These are phyloP conservation scores for Thalassiosira delicatula DNA, from an alignment of 352 stramenopile genomes.

Conservation along the genomic window DNA sequence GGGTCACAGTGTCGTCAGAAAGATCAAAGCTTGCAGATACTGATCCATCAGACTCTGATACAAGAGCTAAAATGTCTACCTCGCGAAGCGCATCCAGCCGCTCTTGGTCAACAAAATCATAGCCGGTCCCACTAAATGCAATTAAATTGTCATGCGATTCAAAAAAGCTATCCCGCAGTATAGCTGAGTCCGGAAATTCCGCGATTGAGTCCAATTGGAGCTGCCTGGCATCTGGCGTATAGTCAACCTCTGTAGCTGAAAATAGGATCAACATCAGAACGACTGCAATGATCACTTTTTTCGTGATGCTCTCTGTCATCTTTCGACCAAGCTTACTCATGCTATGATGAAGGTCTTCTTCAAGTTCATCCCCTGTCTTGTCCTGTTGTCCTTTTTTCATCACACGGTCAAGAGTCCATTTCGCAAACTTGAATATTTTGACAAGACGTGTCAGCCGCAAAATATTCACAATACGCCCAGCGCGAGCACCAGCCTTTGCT, in stretches of 20 bases:
- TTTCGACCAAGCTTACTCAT: slow-evolving; percentile 89
- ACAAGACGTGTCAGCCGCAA: slow-evolving; percentile 52
- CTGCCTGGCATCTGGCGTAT: slow-evolving; percentile 85
- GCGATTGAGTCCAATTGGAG: slow-evolving; percentile 88
- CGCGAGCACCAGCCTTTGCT: slow-evolving; percentile 53
- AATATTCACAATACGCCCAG: slow-evolving; percentile 39
- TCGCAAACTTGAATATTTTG: slow-evolving; percentile 60
- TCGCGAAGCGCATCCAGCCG: slow-evolving; percentile 83
- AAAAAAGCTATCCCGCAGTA: slow-evolving; percentile 53
- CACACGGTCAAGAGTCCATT: slow-evolving; percentile 43
- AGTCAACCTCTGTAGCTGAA: slow-evolving; percentile 88
- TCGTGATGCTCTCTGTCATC: slow-evolving; percentile 86
- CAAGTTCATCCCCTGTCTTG: slow-evolving; percentile 67
- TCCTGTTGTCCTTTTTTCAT: slow-evolving; percentile 47
- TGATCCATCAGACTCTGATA: slow-evolving; percentile 80
- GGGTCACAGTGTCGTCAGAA: slow-evolving; percentile 68
- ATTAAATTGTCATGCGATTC: slow-evolving; percentile 62
- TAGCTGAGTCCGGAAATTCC: slow-evolving; percentile 83
- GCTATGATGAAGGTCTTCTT: slow-evolving; percentile 69
- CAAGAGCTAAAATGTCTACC: slow-evolving; percentile 75
- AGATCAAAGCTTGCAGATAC: slow-evolving; percentile 89
- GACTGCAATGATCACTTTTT: slow-evolving; percentile 88
- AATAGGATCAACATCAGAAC: slow-evolving; percentile 90
- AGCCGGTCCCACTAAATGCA: slow-evolving; percentile 46
- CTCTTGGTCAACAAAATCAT: slow-evolving; percentile 59